phyloP scores from a whole-genome alignment of 306 rosid species.

The Cicer judaicum region DNA sequence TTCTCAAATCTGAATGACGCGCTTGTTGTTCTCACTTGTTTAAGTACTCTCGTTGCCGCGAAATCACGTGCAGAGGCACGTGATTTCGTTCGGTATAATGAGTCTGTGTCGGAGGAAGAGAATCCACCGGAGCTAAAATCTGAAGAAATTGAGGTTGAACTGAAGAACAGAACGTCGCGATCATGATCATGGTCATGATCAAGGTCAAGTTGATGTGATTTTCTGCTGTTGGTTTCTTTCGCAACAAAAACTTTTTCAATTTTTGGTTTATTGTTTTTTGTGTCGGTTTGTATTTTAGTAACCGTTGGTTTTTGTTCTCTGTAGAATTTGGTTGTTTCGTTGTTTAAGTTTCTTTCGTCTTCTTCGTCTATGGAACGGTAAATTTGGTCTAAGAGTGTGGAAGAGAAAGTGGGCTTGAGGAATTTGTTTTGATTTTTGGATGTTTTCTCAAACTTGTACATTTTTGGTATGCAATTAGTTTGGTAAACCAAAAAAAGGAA shows the following conservation, averaged over 20 bases:
- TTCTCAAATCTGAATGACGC: constrained; percentile 44
- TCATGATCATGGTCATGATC: constrained; percentile 60
- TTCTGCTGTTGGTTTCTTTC: constrained; percentile 45
- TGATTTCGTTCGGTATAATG: constrained; percentile 38
- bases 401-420: constrained; percentile 76
- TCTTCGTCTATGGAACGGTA: constrained; percentile 83
- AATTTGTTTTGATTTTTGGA: constrained; percentile 44
- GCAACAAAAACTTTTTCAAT: constrained; percentile 37
- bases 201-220: constrained; percentile 40
- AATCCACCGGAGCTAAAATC: constrained; percentile 83
- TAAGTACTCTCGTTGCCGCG: constrained; percentile 13
- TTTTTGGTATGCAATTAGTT: constrained; percentile 29
- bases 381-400: constrained; percentile 80
- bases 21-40: constrained; percentile 53
- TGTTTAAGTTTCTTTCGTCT: background rate
- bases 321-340: constrained; percentile 54
- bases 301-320: constrained; percentile 51
- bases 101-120: constrained; percentile 89
- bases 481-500: background rate
- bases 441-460: constrained; percentile 54
- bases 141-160: constrained; percentile 83
- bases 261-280: constrained; percentile 40
- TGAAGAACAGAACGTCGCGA: constrained; percentile 68
- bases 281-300: constrained; percentile 52
- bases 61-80: constrained; percentile 13